phyloP scores from a whole-genome alignment of 176 grass and related monocot species.

The Panicum miliaceum region DNA sequence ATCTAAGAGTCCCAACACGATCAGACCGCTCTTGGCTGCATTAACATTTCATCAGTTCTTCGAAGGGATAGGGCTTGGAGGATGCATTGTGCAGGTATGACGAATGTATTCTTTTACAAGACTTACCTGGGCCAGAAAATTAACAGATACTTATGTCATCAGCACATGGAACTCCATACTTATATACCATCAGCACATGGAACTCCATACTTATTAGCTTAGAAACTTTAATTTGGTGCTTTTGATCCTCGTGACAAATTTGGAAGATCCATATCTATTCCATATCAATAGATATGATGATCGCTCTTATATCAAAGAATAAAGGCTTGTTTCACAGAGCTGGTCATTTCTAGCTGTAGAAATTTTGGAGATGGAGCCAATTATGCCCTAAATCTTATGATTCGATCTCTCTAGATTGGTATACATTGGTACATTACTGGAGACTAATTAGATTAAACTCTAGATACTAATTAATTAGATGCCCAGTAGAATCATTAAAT shows the following conservation, averaged over 20 bases:
- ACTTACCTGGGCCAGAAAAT: neutral
- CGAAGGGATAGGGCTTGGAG: slow-evolving; percentile 60
- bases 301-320: too few species aligned
- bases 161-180: neutral
- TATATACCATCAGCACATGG: neutral
- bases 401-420: neutral
- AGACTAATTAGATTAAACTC: too few species aligned
- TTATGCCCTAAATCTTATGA: neutral
- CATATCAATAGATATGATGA: too few species aligned
- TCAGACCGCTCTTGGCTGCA: slow-evolving; percentile 60
- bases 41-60: slow-evolving; percentile 75
- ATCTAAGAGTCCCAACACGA: slow-evolving; percentile 50
- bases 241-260: neutral
- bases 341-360: too few species aligned
- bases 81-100: slow-evolving; percentile 58
- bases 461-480: neutral
- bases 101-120: neutral
- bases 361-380: too few species aligned
- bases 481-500: neutral
- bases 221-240: neutral
- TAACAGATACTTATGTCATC: neutral
- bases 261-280: neutral
- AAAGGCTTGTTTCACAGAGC: too few species aligned
- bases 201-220: neutral
- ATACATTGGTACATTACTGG: neutral